Base-by-base conservation (phyloP, 768 basidiomycete species). In the Chalciporus piperatus region DNA sequence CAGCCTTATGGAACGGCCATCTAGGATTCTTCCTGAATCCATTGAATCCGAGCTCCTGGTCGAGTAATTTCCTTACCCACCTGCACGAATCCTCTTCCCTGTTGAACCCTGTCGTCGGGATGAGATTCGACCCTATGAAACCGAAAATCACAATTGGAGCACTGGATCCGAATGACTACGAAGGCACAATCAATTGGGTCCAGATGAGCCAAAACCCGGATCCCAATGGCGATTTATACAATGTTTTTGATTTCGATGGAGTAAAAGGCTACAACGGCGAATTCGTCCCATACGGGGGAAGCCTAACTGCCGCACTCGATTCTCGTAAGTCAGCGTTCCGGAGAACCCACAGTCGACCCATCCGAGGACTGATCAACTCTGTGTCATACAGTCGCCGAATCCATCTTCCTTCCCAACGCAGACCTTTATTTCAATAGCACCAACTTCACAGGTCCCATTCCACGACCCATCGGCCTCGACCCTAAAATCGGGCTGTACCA, bases 121-220 rank as follows among this genome's bases (percentile, higher is more conserved):
- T 67, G 60, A 56, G 64, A 9, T 67, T 67, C 23, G 62, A 67
- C 45, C 57, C 65, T 28, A 37, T 14, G 11, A 65, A 63, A n/a
- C 65, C 66, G 13, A 67, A 62, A 43, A 20, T 67, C 10, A 67
- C 67, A 8, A 64, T 67, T n/a, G 66, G 66, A 2, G 67, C 67
- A 6, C 65, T 67, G 3, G 66, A 67, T 38, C 66, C 60, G 8
- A 59, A 57, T 10, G 66, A 67, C 41, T 67, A 67, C 27, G 67
- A 69, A 50, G 66, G 66, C 27, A 58, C 56, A 13, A 65, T 67
- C 27, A 67, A 67, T 41, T 67, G 66, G 66, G 60, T 67, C 14
- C 50, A 56, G 38, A 46, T 67, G 17, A 16, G 59, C 35, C 45
- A 51, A 17, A 46, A 12, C 8, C 68, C 66, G 2, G 57, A 63